Evolutionary conservation across 768 basidiomycete species (phyloP).

Genomic region (Pholiota molesta): DNA sequence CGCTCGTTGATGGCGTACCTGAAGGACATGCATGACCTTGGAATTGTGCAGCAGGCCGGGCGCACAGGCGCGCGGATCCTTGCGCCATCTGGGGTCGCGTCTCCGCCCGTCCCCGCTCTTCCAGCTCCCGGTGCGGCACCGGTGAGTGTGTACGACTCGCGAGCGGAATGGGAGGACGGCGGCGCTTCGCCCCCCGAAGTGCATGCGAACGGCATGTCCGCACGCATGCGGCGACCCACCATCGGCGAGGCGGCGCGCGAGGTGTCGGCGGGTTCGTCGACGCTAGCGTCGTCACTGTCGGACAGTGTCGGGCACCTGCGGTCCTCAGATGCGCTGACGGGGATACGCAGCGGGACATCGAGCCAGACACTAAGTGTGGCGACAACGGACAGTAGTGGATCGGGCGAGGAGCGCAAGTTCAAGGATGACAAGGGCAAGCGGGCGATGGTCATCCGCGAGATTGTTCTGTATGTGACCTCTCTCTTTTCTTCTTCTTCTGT

Average conservation of each 20-base stretch:
- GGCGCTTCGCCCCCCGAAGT: neutral
- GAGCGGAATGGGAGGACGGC: conserved; percentile 2
- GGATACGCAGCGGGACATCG: conserved; percentile 59
- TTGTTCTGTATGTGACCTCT: conserved; percentile 70
- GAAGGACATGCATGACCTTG: conserved; percentile 92
- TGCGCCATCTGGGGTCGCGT: neutral
- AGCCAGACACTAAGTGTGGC: conserved; percentile 75
- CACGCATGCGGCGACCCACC: conserved; percentile 69
- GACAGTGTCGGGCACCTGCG: conserved; percentile 61
- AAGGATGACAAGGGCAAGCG: conserved; percentile 92
- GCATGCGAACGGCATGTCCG: conserved; percentile 3
- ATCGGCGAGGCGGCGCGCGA: conserved; percentile 59
- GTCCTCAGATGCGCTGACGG: conserved; percentile 63
- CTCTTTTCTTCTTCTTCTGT: neutral
- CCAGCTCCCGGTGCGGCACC: conserved; percentile 28
- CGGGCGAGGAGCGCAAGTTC: conserved; percentile 80
- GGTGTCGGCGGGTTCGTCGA: conserved; percentile 55
- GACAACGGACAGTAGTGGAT: conserved; percentile 74
- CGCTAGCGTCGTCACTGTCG: conserved; percentile 36
- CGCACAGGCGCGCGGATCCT: conserved; percentile 9
- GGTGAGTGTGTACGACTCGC: conserved; percentile 56
- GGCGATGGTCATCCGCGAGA: conserved; percentile 84
- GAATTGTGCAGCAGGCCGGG: conserved; percentile 58
- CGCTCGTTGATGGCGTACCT: conserved; percentile 95
- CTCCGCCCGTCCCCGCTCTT: neutral